These are phyloP conservation scores for Paramecium octaurelia DNA, from an alignment of 73 alveolate genomes.

Conservation along the genomic window DNA sequence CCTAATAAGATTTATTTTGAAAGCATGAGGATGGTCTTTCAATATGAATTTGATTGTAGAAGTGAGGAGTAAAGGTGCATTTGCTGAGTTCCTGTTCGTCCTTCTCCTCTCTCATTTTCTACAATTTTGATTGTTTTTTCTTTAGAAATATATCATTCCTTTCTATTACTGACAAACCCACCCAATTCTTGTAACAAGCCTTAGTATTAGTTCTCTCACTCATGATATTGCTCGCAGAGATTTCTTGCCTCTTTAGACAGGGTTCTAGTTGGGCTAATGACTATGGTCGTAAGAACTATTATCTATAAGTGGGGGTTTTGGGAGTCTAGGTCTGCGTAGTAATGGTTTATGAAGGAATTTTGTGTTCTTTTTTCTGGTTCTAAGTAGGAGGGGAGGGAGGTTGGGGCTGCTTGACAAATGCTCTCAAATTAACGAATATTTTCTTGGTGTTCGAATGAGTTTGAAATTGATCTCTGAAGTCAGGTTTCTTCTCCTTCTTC, in stretches of 20 bases:
- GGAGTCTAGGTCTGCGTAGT: neutral
- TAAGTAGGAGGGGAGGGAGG: neutral
- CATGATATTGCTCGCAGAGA: neutral
- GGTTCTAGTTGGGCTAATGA: neutral
- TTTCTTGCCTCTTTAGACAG: neutral
- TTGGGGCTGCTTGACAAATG: neutral
- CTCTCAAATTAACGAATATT: constrained; percentile 31
- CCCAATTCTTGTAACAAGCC: constrained; percentile 27
- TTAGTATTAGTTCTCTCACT: neutral
- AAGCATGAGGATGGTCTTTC: neutral
- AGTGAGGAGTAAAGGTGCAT: constrained; percentile 15
- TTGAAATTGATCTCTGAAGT: neutral
- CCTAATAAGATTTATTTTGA: constrained; percentile 3
- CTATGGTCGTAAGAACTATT: neutral
- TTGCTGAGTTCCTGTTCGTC: neutral
- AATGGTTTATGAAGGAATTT: neutral
- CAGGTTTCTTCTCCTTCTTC: constrained; percentile 1
- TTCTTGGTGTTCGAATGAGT: neutral
- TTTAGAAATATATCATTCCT: neutral
- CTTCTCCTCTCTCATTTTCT: constrained; percentile 11
- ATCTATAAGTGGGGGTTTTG: neutral
- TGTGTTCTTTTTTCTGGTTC: neutral
- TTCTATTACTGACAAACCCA: neutral
- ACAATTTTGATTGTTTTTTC: neutral
- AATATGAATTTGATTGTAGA: neutral